These are phyloP conservation scores for Aspergillus sp. DNA, from an alignment of 2,329 filamentous ascomycete genomes.

Conservation along the genomic window DNA sequence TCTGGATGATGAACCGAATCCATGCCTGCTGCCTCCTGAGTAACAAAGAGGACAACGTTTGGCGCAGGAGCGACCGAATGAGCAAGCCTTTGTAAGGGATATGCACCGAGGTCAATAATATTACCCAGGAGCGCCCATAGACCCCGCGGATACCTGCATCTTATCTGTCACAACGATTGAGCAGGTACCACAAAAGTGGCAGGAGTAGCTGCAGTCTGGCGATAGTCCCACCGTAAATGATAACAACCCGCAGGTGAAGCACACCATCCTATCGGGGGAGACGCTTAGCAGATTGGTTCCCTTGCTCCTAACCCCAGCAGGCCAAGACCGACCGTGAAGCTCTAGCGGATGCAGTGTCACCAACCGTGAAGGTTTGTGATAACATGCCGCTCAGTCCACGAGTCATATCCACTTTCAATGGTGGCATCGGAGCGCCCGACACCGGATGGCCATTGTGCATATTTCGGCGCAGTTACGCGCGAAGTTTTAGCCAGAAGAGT, in stretches of 20 bases:
- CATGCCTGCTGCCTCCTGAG: neutral
- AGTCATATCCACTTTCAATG: neutral
- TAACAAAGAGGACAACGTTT: neutral
- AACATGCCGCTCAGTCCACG: neutral
- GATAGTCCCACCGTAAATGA: constrained; percentile 6
- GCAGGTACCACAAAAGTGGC: neutral
- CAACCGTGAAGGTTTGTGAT: neutral
- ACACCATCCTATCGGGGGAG: constrained; percentile 5
- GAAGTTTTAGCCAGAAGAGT: neutral
- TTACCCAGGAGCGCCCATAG: neutral
- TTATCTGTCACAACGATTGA: neutral
- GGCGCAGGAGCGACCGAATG: neutral
- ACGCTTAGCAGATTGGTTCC: too few relatives aligned
- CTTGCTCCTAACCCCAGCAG: neutral
- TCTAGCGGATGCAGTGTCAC: constrained; percentile 4
- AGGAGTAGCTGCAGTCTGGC: neutral
- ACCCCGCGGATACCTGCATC: neutral
- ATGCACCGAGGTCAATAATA: too few relatives aligned
- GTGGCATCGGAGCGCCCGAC: neutral
- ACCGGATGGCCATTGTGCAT: neutral
- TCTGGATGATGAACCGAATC: neutral
- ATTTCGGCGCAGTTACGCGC: neutral
- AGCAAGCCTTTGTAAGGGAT: neutral
- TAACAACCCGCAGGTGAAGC: constrained; percentile 4
- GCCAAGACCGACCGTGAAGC: constrained; percentile 4